Evolutionary conservation across 2,329 filamentous ascomycete genomes (phyloP), one percentile per base, ranked within the genome.

Genomic region (Fusarium annulatum): DNA sequence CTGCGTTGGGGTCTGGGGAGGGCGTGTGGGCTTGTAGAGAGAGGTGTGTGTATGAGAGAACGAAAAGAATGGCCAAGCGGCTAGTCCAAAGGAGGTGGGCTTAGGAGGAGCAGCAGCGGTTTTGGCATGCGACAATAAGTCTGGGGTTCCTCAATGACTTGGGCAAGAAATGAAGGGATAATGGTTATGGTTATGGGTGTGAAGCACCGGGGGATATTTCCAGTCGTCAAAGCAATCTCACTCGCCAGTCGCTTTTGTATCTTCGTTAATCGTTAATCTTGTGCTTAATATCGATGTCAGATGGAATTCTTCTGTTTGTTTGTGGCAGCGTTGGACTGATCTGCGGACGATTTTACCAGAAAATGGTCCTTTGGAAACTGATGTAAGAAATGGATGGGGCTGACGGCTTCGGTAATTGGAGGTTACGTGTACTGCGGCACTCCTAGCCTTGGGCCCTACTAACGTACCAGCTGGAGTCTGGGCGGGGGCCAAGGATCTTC

Each of bases 371-470:
- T 65, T 39, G 48, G 52, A 51, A 62, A 73, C 69, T 65, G 64
- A 69, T 72, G 70, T 71, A 53, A 73, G 62, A 61, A 67, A 58
- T 58, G 28, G 45, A 73, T 65, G 71, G 70, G 71, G 70, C 70
- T 73, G 60, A 42, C 42, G 28, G 48, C 36, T 28, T 64, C 65
- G 58, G 59, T 72, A 74, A 74, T 64, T 74, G 68, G 71, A 39
- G 64, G 67, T 74, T 74, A 74, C 72, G 72, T 74, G 72, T 65
- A 74, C 72, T 60, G 43, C 56, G 56, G 41, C 49, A 61, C 41
- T 67, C 43, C 39, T 45, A 58, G 49, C 34, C 26, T 28, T 33
- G 34, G 21, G 51, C 21, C 34, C 46, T 58, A 46, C 33, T 33
- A 14, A 33, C 19, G 42, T 46, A 21, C 41, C 15, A 48, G 53